Conservation (phyloP, 2,329 filamentous ascomycete genomes). For the Shiraia bambusicola region DNA sequence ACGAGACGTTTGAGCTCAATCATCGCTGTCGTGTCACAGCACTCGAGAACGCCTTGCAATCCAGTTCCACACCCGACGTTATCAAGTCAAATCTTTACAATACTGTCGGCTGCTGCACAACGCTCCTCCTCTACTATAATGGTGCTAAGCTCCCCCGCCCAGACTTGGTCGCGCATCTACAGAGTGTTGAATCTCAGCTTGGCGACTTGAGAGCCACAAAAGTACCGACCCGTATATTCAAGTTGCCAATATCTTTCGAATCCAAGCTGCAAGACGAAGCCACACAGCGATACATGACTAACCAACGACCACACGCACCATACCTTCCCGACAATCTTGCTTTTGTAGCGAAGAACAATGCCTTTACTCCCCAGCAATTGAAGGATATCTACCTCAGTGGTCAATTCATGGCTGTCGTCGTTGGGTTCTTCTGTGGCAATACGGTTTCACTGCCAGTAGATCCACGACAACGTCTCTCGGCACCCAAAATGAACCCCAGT, state of each 20-base stretch:
- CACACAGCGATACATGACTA: constrained; percentile 62
- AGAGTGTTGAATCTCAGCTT: constrained; percentile 45
- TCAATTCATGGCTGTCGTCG: constrained; percentile 54
- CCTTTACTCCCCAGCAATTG: constrained; percentile 52
- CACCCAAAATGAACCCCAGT: constrained; percentile 59
- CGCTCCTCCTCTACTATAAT: constrained; percentile 47
- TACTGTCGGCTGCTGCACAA: constrained; percentile 55
- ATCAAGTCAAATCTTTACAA: constrained; percentile 50
- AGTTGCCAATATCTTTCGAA: constrained; percentile 48
- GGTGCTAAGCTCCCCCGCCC: constrained; percentile 40
- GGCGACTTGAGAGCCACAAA: constrained; percentile 46
- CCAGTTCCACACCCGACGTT: constrained; percentile 41
- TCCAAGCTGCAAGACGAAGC: constrained; percentile 52
- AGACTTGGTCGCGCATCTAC: constrained; percentile 43
- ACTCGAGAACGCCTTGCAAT: constrained; percentile 52
- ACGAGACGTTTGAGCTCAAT: constrained; percentile 59
- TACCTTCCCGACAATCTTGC: constrained; percentile 64
- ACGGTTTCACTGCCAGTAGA: constrained; percentile 57
- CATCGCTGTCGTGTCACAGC: constrained; percentile 58
- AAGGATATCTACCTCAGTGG: constrained; percentile 55
- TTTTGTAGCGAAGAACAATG: constrained; percentile 60
- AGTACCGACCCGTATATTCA: constrained; percentile 47
- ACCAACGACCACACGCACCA: constrained; percentile 61
- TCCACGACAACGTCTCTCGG: constrained; percentile 55
- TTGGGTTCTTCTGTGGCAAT: constrained; percentile 59